Percentiles rank a stretch among this genome's conserved stretches.
Evolutionary conservation across 768 basidiomycete species (phyloP).

Genomic region (Lyophyllum semitale): DNA sequence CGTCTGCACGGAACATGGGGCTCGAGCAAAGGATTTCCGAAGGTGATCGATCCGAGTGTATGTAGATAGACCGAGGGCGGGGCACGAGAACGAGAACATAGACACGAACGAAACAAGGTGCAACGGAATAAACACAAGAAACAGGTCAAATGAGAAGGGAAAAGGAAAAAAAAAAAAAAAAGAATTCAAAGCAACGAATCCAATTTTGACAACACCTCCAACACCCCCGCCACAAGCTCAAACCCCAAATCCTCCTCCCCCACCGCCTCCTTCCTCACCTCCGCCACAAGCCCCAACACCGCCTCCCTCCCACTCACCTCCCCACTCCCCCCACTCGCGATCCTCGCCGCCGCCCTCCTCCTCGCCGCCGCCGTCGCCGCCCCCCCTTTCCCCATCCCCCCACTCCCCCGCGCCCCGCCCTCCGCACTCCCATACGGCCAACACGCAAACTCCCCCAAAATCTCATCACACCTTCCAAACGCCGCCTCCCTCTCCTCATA

Average conservation of each 20-base stretch:
- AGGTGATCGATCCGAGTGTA: neutral
- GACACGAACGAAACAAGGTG: neutral
- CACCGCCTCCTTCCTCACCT: conserved; percentile 71
- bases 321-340: conserved; percentile 57
- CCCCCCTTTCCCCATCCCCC: conserved; percentile 22
- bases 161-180: neutral
- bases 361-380: conserved; percentile 32
- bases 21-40: neutral
- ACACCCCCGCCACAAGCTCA: conserved; percentile 88
- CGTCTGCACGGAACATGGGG: neutral
- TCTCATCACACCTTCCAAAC: conserved; percentile 91
- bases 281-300: conserved; percentile 72
- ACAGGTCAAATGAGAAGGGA: neutral
- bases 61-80: neutral
- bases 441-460: conserved; percentile 84
- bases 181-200: conserved; percentile 72
- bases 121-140: neutral
- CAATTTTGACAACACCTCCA: conserved; percentile 91
- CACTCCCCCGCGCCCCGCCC: conserved; percentile 21
- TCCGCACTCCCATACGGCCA: conserved; percentile 78
- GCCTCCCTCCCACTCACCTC: conserved; percentile 58
- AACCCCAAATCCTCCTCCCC: conserved; percentile 81
- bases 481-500: conserved; percentile 95
- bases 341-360: conserved; percentile 41
- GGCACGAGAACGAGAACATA: neutral